Evolutionary conservation across 441 rosid species (phyloP).

Genomic region (Breynia disticha): DNA sequence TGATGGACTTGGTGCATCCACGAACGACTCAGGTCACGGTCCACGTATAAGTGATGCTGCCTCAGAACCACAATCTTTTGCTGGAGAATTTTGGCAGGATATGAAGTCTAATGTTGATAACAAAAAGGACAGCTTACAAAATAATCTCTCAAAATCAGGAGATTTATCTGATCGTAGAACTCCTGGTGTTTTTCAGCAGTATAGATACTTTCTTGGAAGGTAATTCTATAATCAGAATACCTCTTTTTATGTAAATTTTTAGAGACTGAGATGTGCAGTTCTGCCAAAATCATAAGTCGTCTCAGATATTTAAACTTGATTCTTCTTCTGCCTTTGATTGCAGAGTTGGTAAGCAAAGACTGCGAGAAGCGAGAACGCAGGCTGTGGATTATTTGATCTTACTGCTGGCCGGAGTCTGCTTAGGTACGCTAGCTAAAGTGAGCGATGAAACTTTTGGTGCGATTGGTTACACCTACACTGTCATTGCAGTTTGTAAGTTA

Average conservation of each 20-base stretch:
- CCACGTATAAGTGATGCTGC: conserved; percentile 15
- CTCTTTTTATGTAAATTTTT: too few relatives aligned
- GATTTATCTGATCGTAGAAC: conserved; percentile 69
- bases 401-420: conserved; percentile 88
- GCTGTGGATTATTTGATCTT: conserved; percentile 78
- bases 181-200: conserved; percentile 54
- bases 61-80: conserved; percentile 50
- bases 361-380: conserved; percentile 70
- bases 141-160: conserved; percentile 44
- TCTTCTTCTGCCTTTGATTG: conserved; percentile 10
- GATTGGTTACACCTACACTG: conserved; percentile 61
- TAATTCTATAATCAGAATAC: too few relatives aligned
- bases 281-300: too few relatives aligned
- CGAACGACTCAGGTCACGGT: conserved; percentile 14
- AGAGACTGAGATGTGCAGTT: too few relatives aligned
- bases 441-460: conserved; percentile 72
- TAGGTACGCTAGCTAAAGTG: conserved; percentile 61
- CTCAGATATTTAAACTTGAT: neutral
- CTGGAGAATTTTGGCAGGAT: conserved; percentile 79
- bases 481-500: conserved; percentile 94
- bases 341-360: conserved; percentile 80
- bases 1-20: conserved; percentile 21
- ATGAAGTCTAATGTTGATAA: conserved; percentile 45
- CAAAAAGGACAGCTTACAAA: conserved; percentile 52
- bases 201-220: conserved; percentile 84